Evolutionary conservation across 2,329 filamentous ascomycete species (phyloP), one percentile per base, ranked within the genome.

Genomic region (Moelleriella libera): DNA sequence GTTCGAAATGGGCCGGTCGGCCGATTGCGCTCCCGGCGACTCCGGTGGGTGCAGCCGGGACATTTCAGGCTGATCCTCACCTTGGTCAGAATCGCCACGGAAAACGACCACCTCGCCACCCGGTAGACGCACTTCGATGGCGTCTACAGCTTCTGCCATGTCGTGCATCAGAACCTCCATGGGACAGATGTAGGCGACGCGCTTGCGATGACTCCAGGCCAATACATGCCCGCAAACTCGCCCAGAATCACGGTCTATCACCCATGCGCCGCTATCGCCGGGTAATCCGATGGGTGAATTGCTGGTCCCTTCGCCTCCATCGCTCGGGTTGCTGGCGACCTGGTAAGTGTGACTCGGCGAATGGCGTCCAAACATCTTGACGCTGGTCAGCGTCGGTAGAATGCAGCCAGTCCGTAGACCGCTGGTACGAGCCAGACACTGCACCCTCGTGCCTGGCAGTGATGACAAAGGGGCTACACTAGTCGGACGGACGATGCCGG

Each of bases 201-300:
- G 79, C 58, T 85, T 90, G 51, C 82, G 79, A 52, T 81, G 77
- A 55, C 84, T 90, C 81, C 85, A 94, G 0, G 90, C 90, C 10
- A 97, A 72, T 0, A 97, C 86, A 57, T 96, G 90, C 0, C 90
- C 90, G 55, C 87, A 92, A 3, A 96, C 79, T 39, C 81, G 77
- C 1, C 88, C 88, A n/a, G 81, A 73, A 5, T 75, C 74, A 49
- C 85, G 83, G 55, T 90, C 85, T 12, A 96, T 80, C 4, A 97
- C 79, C 90, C 90, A 97, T 0, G 90, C 90, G 4, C 90, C 90
- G 6, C 84, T 90, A 61, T 97, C 90, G 14, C 90, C 90, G 2
- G 89, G 89, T 10, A 92, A 79, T 2, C 79, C 79, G 30, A 83
- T 69, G 0, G 74, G 67, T 0, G 63, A 7, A 41, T 21, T 9